Conservation (phyloP, 2,329 filamentous ascomycete species). For the Fusarium succisae region DNA sequence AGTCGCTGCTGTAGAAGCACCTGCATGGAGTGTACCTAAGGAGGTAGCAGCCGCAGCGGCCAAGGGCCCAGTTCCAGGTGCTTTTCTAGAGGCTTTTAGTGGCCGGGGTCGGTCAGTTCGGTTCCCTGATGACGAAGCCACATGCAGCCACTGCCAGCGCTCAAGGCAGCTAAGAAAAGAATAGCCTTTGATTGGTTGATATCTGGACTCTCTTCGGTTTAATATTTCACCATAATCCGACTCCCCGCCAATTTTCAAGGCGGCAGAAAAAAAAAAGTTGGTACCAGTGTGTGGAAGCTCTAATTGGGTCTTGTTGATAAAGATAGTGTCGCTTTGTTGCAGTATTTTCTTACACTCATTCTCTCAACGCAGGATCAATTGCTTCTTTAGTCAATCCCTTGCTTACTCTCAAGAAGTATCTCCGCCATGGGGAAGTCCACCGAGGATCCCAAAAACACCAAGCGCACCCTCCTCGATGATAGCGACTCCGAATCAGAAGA, state of each 20-base stretch:
- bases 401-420: background rate
- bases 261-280: conserved; percentile 45
- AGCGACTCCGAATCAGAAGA: conserved; percentile 60
- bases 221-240: conserved; percentile 15
- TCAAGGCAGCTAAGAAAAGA: background rate
- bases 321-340: conserved; percentile 15
- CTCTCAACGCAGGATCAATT: background rate
- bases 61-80: conserved; percentile 15
- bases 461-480: conserved; percentile 65
- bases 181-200: conserved; percentile 11
- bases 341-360: conserved; percentile 1
- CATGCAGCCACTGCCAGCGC: conserved; percentile 5
- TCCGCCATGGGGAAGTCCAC: conserved; percentile 30
- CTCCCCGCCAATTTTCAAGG: conserved; percentile 47
- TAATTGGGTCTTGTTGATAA: conserved; percentile 22
- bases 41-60: conserved; percentile 15
- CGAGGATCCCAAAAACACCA: conserved; percentile 50
- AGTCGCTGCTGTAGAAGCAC: background rate
- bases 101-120: conserved; percentile 37
- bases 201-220: background rate
- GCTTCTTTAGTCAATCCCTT: background rate
- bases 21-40: background rate
- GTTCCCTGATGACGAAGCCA: conserved; percentile 41
- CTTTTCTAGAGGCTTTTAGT: conserved; percentile 28
- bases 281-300: conserved; percentile 21